Base-by-base conservation (phyloP, 768 basidiomycete species). In the Nevesoporus exiguus region DNA sequence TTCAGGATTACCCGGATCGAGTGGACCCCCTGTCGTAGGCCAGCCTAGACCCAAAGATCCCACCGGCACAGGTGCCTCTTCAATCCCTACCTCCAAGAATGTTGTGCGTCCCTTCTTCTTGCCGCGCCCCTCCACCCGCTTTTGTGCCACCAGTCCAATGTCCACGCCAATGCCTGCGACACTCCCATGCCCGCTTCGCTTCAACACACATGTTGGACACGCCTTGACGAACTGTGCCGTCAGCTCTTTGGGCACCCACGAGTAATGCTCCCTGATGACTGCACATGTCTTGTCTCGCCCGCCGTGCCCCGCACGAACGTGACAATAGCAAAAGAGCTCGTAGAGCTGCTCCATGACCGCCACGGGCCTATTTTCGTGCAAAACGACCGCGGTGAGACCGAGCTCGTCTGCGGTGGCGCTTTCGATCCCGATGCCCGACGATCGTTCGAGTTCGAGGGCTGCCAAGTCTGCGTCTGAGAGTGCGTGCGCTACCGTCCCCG, bases 181-280 rank as follows among this genome's bases (percentile, higher is more conserved):
- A 56, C 47, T 40, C 63, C 69, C 70, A 21, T 70, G 65, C 41
- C 74, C 74, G 49, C 71, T 73, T 56, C 76, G 68, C 68, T 77
- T 77, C 48, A 67, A 73, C 54, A 69, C 77, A 61, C 91, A 93
- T 8, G 88, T 87, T 14, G 90, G 91, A 63, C 91, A 93, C 24
- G 78, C 78, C 68, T 83, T 84, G 70, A 92, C 84, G 64, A 90
- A 93, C 54, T 80, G 81, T 17, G 86, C 81, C 43, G 91, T 81
- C 39, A 93, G 82, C 63, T 89, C 86, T 71, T 92, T 93, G 15
- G 91, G 90, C 25, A 93, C 80, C 84, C 86, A 92, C 9, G 87
- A 85, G 67, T 90, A 93, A 61, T 81, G 79, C 55, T 81, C 73
- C 45, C 86, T 76, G 36, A 92, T 78, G 52, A 82, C 74, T 3